phyloP scores from a whole-genome alignment of 305 asterid genomes.

The Coffea humblotiana region DNA sequence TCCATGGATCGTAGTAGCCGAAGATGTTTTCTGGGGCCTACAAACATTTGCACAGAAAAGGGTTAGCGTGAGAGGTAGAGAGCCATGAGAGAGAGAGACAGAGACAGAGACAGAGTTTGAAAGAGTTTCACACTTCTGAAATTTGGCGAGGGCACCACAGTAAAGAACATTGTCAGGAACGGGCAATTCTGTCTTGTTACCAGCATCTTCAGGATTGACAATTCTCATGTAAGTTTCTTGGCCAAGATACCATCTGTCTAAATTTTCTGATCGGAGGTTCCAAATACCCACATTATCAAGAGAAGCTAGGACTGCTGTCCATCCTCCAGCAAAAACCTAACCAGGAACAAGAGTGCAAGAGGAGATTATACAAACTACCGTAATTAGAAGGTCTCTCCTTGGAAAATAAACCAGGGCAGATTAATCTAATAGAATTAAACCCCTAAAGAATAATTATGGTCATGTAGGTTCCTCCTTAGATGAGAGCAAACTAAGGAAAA shows the following conservation, averaged over 20 bases:
- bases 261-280: conserved; percentile 89
- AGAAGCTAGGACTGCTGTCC: conserved; percentile 77
- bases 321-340: conserved; percentile 86
- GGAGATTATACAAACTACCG: not conserved
- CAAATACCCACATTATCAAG: conserved; percentile 90
- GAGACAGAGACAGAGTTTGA: not conserved
- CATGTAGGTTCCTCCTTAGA: too few species aligned
- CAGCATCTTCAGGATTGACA: conserved; percentile 68
- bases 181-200: conserved; percentile 71
- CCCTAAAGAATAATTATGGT: not conserved
- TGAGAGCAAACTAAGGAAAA: not conserved
- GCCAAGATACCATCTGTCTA: conserved; percentile 95
- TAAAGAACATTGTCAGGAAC: conserved; percentile 76
- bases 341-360: not conserved
- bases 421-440: not conserved
- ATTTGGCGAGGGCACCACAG: conserved; percentile 70
- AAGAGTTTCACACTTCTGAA: conserved; percentile 52
- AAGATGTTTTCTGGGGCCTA: conserved; percentile 64
- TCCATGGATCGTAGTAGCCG: conserved; percentile 36
- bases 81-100: not conserved
- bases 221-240: conserved; percentile 91
- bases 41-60: not conserved
- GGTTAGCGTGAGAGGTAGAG: conserved; percentile 3
- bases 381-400: not conserved
- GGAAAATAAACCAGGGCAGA: not conserved